Evolutionary conservation across 805 yeast species (phyloP), one percentile per base, ranked within the genome.

Genomic region (Lipomyces sp.): DNA sequence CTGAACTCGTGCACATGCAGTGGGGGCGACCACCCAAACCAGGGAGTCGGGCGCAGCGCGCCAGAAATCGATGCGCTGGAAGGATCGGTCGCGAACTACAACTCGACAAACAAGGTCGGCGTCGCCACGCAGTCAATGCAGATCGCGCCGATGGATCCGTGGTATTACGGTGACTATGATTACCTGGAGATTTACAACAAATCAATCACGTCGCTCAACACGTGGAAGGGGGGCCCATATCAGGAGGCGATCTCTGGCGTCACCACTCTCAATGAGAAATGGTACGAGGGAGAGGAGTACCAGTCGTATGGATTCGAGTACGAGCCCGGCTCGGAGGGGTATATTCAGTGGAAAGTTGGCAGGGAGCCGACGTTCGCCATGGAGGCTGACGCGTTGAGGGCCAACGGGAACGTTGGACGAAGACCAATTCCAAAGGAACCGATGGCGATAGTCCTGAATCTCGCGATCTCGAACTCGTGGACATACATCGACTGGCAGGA

Each of bases 11-110:
- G 98, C 70, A 83, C 91, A 0, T 90, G 97, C 71, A 70, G 74
- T 23, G 88, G 83, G 26, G 87, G 81, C 61, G 88, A 83, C 45
- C 97, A 90, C 67, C 98, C 98, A 41, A 89, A 83, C 65, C 77
- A 72, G 21, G 97, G 97, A 43, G 68, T 70, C 1, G 97, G 97
- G 13, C 81, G 98, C 68, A 96, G 96, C 46, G 95, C 96, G 0
- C 96, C 96, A 8, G 97, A 89, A 74, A 87, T 91, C 61, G 98
- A 91, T 79, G 81, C 83, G 39, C 67, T 91, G 45, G 98, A 91
- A 77, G 96, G 84, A 57, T 89, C 87, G 59, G 82, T 80, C 56
- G 49, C 40, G 7, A 45, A 56, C 14, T 51, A 47, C 26, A 59
- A 65, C 31, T 74, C 83, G 1, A 72, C 67, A 13, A 48, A 74